Evolutionary conservation across 108 stramenopile species (phyloP).

Genomic region (Stephanodiscus triporus): DNA sequence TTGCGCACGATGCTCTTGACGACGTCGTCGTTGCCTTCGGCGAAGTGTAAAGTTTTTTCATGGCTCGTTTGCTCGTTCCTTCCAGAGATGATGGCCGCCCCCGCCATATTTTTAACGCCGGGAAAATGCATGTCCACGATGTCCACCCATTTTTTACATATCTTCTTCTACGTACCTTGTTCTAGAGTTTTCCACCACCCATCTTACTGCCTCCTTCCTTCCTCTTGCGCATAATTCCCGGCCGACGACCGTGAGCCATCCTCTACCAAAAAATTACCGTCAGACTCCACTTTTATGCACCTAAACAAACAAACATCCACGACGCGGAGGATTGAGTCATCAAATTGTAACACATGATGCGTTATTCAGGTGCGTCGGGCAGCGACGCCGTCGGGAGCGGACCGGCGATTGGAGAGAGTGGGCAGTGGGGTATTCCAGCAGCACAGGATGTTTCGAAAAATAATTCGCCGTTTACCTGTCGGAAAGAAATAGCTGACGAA

Average conservation of each 20-base stretch:
- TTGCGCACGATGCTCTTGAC: constrained; percentile 90
- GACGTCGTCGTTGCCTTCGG: constrained; percentile 67
- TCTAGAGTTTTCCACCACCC: too few species aligned
- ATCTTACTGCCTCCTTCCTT: too few species aligned
- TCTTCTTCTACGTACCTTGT: too few species aligned
- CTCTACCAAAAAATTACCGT: background rate
- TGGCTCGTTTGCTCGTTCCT: too few species aligned
- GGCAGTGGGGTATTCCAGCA: background rate
- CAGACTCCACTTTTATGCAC: background rate
- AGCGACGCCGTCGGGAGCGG: background rate
- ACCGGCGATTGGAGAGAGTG: background rate
- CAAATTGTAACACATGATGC: background rate
- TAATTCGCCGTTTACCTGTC: constrained; percentile 58
- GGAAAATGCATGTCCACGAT: too few species aligned
- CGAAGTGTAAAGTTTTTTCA: too few species aligned
- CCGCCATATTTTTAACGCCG: background rate
- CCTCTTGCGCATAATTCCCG: too few species aligned
- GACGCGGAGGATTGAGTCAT: background rate
- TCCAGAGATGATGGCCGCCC: background rate
- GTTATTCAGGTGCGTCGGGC: background rate
- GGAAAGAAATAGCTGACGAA: constrained; percentile 32
- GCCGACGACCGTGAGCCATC: too few species aligned
- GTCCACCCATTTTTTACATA: too few species aligned
- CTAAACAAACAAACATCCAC: background rate
- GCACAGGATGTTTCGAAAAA: constrained; percentile 41